Base-by-base conservation (phyloP, 2,329 filamentous ascomycete genomes). In the Fusarium chlamydosporum region DNA sequence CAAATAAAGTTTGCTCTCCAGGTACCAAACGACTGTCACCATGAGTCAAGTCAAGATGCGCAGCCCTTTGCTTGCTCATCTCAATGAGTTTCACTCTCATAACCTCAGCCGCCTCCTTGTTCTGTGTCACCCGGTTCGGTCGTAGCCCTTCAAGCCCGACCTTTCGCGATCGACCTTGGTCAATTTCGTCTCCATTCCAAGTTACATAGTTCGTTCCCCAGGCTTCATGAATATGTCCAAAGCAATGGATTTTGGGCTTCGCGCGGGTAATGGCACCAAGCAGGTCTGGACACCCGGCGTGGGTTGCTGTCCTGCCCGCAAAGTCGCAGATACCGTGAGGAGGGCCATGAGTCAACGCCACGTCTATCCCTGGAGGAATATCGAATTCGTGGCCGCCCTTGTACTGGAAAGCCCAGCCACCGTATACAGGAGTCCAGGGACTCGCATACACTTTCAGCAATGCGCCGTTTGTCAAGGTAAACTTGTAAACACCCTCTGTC, bases 141-240 rank as follows among this genome's bases (percentile, higher is more conserved):
- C 57, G 69, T 23, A 78, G 65, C 4, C 68, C 75, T 26, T 72
- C 58, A 6, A 84, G 70, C 31, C 79, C 76, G 4, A 85, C 65
- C 1, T 78, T 37, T 3, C 55, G 41, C 1, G 83, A 85, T 2
- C 59, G 71, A 3, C 74, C 76, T 37, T 82, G 78, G 61, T 87
- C 81, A 48, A 86, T 81, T 48, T 77, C n/a, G 34, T 51, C 52
- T 11, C 47, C 58, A 13, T 74, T 77, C 89, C 88, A 91, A 2
- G 78, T 77, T 0, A 87, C 82, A 4, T 86, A 61, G 53, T 83
- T 84, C 0, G 81, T 83, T 4, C 88, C 89, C 85, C 87, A 90
- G 0, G 80, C 82, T 67, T 87, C 84, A 70, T 89, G 86, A n/a
- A 88, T 84, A 63, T 88, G 86, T 0, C 86, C 86, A 60, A 88